Evolutionary conservation across 108 stramenopile genomes (phyloP), one percentile per base, ranked within the genome.

Genomic region (Pseudonitzschia pungens): DNA sequence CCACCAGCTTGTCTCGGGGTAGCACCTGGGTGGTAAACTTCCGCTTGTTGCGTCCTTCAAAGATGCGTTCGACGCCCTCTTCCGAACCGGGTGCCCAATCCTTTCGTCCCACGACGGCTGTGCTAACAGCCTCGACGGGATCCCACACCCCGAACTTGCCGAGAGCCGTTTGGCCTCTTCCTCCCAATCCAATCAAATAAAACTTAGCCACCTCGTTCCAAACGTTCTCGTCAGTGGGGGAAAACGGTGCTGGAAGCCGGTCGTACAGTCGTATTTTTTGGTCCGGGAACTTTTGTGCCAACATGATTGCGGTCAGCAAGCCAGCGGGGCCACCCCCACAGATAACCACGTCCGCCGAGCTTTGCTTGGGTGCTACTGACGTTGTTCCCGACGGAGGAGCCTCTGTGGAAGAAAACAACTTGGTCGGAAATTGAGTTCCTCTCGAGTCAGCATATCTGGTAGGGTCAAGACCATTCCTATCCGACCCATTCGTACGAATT

Each of bases 41-140:
- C 21, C 86, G 78, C 36, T 70, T 64, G 18, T 70, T 69, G 21
- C 43, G 42, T 62, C 83, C 85, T 10, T 84, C 85, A 72, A 90
- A 88, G n/a, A 93, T 84, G 12, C 86, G 69, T 77, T 89, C 87
- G 20, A 86, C 85, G 4, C 81, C 84, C 40, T 89, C 88, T 27
- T 74, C 80, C 4, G 76, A 67, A 52, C 81, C 90, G 14, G 90
- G 90, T 18, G 81, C 58, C 94, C 95, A 97, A 80, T 96, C 93
- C 65, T 79, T 87, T 32, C 94, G 71, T 9, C 96, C 96, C 7
- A 87, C 74, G 3, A 91, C 88, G 50, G 84, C 80, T 14, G 80
- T 82, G 65, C 86, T 85, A 64, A 81, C 83, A 12, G 70, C 68
- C 50, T 86, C 66, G 31, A 70, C 83, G 40, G 74, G 84, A 28